Conservation (phyloP, 1,284 basidiomycete genomes). For the Fomitopsis betulina region DNA sequence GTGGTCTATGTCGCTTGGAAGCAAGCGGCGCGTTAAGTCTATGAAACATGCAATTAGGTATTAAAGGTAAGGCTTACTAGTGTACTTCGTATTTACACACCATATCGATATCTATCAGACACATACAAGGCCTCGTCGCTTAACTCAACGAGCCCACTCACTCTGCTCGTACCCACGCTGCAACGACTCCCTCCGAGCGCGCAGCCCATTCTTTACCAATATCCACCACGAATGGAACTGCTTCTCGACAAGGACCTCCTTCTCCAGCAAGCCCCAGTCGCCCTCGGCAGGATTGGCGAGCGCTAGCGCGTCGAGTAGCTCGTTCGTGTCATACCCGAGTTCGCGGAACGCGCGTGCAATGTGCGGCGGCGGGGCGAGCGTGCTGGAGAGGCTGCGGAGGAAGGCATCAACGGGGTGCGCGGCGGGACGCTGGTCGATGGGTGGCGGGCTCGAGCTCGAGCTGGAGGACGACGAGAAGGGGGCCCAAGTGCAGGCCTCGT, state of each 20-base stretch:
- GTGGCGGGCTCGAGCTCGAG: neutral
- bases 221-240: neutral
- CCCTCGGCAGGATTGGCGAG: neutral
- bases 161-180: neutral
- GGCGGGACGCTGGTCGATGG: neutral
- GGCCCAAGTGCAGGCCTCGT: neutral
- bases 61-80: neutral
- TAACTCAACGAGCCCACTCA: neutral
- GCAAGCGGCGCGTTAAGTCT: neutral
- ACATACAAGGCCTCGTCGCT: neutral
- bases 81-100: neutral
- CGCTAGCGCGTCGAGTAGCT: constrained; percentile 2
- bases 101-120: neutral
- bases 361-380: neutral
- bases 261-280: constrained; percentile 1
- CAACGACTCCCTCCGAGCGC: neutral
- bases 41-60: neutral
- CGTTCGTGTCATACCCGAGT: constrained; percentile 4
- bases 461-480: neutral
- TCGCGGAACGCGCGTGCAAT: neutral
- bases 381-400: neutral
- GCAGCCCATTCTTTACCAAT: constrained; percentile 6
- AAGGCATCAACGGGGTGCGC: neutral
- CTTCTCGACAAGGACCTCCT: neutral
- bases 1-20: no score